phyloP scores from a whole-genome alignment of 2,329 filamentous ascomycete genomes.

The Aspergillus quadrilineatus region DNA sequence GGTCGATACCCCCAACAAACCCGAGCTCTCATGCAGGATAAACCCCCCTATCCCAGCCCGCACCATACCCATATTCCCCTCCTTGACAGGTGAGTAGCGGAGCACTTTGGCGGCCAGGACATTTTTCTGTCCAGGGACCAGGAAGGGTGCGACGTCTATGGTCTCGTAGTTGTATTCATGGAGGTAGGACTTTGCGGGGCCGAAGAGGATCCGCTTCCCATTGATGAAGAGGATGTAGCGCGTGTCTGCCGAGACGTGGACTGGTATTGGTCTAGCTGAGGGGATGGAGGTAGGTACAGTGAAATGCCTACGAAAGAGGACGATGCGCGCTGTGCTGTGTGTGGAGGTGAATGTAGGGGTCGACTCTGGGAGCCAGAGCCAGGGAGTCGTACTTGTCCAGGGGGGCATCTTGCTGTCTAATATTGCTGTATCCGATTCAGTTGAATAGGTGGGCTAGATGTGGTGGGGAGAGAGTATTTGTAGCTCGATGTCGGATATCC shows the following conservation, averaged over 20 bases:
- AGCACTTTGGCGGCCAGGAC: conserved; percentile 6
- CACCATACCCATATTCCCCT: conserved; percentile 6
- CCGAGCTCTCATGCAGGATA: not conserved
- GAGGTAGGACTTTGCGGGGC: conserved; percentile 9
- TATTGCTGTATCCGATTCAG: not conserved
- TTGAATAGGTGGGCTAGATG: not conserved
- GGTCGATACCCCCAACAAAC: not conserved
- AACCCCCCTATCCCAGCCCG: conserved; percentile 5
- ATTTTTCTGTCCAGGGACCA: not conserved
- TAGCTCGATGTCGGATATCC: not conserved
- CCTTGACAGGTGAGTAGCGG: conserved; percentile 2
- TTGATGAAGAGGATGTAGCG: conserved; percentile 14
- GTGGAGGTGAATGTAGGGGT: not conserved
- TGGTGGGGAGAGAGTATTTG: not conserved
- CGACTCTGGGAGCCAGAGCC: not conserved
- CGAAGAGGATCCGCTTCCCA: conserved; percentile 4
- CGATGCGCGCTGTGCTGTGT: not conserved
- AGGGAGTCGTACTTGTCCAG: not conserved
- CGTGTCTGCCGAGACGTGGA: conserved; percentile 13
- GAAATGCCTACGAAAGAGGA: conserved; percentile 11
- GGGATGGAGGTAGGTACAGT: not conserved
- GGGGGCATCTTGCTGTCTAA: not conserved
- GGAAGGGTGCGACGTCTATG: conserved; percentile 2
- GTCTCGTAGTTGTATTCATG: conserved; percentile 13
- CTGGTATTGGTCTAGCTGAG: too few species aligned